A percentile compares a stretch with the other conserved stretches of the same genome.
These are phyloP conservation scores for Chrysoporthe deuterocubensis DNA, from an alignment of 2,329 filamentous ascomycete genomes.

Conservation along the genomic window DNA sequence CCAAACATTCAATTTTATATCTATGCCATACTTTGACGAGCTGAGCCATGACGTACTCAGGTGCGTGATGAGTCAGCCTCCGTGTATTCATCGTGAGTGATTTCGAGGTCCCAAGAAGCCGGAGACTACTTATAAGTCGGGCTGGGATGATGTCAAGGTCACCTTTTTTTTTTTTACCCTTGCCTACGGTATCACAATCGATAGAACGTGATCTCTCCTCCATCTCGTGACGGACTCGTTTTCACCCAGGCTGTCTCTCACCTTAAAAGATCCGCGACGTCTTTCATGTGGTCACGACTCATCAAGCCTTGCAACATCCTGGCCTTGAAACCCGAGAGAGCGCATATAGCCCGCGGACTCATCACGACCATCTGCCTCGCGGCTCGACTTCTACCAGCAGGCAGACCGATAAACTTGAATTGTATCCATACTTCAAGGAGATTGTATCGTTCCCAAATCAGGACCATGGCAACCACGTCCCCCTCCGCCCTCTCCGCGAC, in stretches of 20 bases:
- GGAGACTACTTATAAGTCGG: neutral
- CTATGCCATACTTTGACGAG: neutral
- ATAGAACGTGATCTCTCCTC: neutral
- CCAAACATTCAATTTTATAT: neutral
- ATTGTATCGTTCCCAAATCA: neutral
- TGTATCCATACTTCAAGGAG: neutral
- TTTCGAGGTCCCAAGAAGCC: neutral
- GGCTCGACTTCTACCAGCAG: neutral
- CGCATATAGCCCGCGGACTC: slow-evolving; percentile 20
- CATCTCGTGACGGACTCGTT: neutral
- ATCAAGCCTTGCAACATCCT: slow-evolving; percentile 8
- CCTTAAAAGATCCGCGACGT: neutral
- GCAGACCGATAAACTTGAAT: neutral
- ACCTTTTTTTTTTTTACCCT: no score
- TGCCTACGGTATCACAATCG: neutral
- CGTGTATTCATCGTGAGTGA: neutral
- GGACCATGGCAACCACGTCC: slow-evolving; percentile 42
- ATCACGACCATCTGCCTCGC: neutral
- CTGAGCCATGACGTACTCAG: neutral
- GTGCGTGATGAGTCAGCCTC: slow-evolving; percentile 16
- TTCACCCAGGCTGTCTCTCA: neutral
- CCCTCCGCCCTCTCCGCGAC: slow-evolving; percentile 32
- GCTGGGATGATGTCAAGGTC: no score
- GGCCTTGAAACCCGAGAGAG: slow-evolving; percentile 15
- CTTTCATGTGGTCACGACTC: slow-evolving; percentile 22